Percentiles rank a stretch among this genome's conserved stretches.
phyloP scores from a whole-genome alignment of 306 rosid species.

The Castanospermum australe region DNA sequence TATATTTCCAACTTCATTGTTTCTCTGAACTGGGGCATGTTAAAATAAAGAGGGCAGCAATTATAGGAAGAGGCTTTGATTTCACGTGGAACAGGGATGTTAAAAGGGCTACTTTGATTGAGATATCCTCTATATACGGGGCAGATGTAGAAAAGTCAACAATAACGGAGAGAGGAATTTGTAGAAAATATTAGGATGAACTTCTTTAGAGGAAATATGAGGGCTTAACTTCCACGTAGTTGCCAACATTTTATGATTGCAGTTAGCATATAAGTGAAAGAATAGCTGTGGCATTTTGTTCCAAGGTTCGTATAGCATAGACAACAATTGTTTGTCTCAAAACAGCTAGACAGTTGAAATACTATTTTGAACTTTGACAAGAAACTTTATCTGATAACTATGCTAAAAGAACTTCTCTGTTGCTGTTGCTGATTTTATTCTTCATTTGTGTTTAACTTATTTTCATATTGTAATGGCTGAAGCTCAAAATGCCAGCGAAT shows the following conservation, averaged over 20 bases:
- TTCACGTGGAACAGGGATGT: not conserved
- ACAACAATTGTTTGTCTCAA: not conserved
- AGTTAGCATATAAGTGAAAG: not conserved
- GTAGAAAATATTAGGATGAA: not conserved
- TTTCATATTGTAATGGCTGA: constrained; percentile 39
- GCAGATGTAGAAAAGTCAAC: not conserved
- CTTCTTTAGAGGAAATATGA: not conserved
- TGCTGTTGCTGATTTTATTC: constrained; percentile 12
- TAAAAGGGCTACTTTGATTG: not conserved
- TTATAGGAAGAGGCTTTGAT: not conserved
- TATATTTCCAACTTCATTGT: not conserved
- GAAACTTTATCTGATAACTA: constrained; percentile 6
- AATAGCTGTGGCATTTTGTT: constrained; percentile 1
- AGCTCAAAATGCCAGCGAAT: constrained; percentile 80
- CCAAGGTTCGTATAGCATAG: constrained; percentile 3
- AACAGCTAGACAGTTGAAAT: not conserved
- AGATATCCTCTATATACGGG: not conserved
- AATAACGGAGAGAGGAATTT: not conserved
- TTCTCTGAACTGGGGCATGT: constrained; percentile 20
- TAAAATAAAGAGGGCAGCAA: constrained; percentile 9
- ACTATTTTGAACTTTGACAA: constrained; percentile 9
- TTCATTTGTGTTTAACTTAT: constrained; percentile 21
- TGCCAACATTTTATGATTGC: not conserved
- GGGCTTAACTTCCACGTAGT: not conserved
- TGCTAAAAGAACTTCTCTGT: constrained; percentile 25